Evolutionary conservation across 2,329 filamentous ascomycete genomes (phyloP).

Genomic region (Cladobotryum mycophilum): DNA sequence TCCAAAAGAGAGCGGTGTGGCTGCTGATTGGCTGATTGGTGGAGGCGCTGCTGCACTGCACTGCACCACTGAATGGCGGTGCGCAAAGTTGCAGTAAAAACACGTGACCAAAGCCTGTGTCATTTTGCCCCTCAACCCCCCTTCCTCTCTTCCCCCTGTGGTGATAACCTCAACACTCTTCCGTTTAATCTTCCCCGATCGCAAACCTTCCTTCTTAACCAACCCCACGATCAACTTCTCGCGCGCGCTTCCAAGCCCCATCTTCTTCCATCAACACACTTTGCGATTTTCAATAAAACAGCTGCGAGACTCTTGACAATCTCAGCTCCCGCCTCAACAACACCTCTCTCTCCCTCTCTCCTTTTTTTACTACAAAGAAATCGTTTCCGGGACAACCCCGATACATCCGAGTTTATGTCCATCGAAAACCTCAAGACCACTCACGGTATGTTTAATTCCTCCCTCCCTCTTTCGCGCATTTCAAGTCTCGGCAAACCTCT

Average conservation of each 20-base stretch:
- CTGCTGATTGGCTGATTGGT: no score
- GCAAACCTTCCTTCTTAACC: no score
- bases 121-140: no score
- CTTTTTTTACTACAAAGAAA: slow-evolving; percentile 32
- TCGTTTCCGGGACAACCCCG: slow-evolving; percentile 50
- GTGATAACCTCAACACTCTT: no score
- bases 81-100: no score
- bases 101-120: no score
- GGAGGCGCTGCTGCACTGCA: no score
- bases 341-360: slow-evolving; percentile 11
- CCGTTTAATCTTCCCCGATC: no score
- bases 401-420: slow-evolving; percentile 88
- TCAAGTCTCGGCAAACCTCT: neutral
- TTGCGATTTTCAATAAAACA: neutral
- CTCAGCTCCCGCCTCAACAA: neutral
- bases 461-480: neutral
- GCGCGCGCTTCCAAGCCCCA: neutral
- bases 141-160: no score
- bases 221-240: no score
- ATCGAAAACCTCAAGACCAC: slow-evolving; percentile 97
- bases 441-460: slow-evolving; percentile 63
- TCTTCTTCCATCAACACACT: neutral
- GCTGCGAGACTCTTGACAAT: neutral
- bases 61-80: no score
- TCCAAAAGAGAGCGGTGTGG: no score